These are phyloP conservation scores for Trichophyton rubrum DNA, from an alignment of 2,329 filamentous ascomycete genomes.

Conservation along the genomic window DNA sequence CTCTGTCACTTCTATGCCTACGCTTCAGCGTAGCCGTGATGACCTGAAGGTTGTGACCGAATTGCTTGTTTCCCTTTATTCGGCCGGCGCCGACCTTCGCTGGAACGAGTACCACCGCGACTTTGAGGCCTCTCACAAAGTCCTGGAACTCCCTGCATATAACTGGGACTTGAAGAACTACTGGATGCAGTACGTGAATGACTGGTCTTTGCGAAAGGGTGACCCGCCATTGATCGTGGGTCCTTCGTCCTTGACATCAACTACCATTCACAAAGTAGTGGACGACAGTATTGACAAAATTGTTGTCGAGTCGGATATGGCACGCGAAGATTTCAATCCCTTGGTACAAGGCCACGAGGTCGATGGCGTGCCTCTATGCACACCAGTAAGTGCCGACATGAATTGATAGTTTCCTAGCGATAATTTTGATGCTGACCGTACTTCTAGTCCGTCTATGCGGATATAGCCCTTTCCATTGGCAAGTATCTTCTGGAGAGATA, in stretches of 20 bases:
- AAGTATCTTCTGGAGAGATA: conserved; percentile 4
- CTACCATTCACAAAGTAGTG: conserved; percentile 6
- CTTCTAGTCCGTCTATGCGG: conserved; percentile 12
- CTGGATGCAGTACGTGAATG: conserved; percentile 35
- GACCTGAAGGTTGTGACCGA: conserved; percentile 53
- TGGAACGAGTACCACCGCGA: conserved; percentile 60
- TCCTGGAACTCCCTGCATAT: conserved; percentile 56
- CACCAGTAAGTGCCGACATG: conserved; percentile 9
- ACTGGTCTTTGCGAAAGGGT: conserved; percentile 8
- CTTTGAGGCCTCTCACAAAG: conserved; percentile 45
- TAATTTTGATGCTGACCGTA: neutral
- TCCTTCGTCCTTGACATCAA: neutral
- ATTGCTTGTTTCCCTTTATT: conserved; percentile 48
- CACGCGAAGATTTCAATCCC: neutral
- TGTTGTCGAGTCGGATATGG: neutral
- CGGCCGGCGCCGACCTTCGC: conserved; percentile 49
- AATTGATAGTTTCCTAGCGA: neutral
- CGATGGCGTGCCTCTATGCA: conserved; percentile 8
- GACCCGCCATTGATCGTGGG: neutral
- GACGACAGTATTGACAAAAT: neutral
- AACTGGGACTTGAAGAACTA: conserved; percentile 60
- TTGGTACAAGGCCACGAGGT: conserved; percentile 8
- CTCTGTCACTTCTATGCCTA: conserved; percentile 42
- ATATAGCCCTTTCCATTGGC: conserved; percentile 8
- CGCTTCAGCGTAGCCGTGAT: conserved; percentile 50